Evolutionary conservation across 352 stramenopile species (phyloP), one percentile per base, ranked within the genome.

Genomic region (Globisporangium iwayamae): DNA sequence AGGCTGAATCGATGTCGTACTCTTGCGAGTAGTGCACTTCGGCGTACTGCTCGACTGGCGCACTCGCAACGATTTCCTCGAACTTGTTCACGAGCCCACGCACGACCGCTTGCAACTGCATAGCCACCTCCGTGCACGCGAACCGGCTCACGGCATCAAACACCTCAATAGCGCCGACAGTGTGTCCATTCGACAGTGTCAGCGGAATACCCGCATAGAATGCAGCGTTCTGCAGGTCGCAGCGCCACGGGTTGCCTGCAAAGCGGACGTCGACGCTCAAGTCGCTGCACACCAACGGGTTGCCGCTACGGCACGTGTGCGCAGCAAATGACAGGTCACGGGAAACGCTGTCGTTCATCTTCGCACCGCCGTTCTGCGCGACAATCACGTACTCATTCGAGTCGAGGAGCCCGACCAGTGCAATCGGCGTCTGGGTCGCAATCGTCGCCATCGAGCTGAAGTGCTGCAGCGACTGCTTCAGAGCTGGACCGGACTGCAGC

Each of bases 131-230:
- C 39, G 74, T 73, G 62, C 86, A 94, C 20, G 73, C 79, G 53
- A 71, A 84, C 6, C 84, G 82, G 4, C 75, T 63, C 14, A 73
- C 72, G 20, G 34, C 41, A 57, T 91, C 84, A 56, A 86, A 89
- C 2, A 94, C 82, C 54, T 94, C 86, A 32, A 94, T 69, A 4
- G 73, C 70, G 22, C 86, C 86, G 36, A 94, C 73, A 20, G 83
- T 83, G 63, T 87, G 75, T 36, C 84, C 83, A 30, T 85, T 90
- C 28, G 74, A 78, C 9, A 94, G 76, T 39, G 80, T 76, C 20
- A 96, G 50, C 22, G 89, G 89, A 45, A 93, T 93, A 14, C 85
- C 89, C 1, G 83, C 86, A 58, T 96, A 95, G 48, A 96, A 95
- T 1, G 62, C 64, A 10, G 79, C 70, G 30, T 74, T 72, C 4